Evolutionary conservation across 192 early-diverging fungal species (phyloP).

Genomic region (Piromyces sp.): DNA sequence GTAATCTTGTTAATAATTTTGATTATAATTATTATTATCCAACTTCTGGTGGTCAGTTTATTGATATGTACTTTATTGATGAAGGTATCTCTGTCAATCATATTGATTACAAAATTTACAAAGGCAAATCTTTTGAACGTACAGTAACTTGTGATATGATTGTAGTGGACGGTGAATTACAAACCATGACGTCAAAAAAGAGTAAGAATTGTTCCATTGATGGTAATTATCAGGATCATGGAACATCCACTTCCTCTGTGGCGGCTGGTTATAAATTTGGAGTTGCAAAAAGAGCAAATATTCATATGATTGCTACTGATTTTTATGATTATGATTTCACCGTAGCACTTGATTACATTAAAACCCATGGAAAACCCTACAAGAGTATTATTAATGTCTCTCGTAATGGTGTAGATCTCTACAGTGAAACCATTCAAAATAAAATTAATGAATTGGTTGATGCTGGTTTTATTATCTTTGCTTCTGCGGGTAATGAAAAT

Average conservation of each 20-base stretch:
- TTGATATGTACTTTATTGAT: background rate
- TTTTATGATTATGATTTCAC: background rate
- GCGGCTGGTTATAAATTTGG: background rate
- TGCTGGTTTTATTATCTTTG: background rate
- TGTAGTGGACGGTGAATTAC: background rate
- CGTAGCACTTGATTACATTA: background rate
- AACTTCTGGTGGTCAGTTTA: background rate
- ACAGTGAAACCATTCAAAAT: background rate
- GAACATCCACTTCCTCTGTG: background rate
- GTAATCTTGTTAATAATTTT: background rate
- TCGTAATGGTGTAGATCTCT: background rate
- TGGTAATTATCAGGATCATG: background rate
- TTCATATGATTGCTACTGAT: background rate
- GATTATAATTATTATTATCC: background rate
- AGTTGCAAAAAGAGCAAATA: background rate
- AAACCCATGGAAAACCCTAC: background rate
- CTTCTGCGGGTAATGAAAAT: background rate
- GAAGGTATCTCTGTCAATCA: background rate
- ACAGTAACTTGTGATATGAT: background rate
- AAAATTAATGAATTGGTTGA: background rate
- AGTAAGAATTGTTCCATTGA: background rate
- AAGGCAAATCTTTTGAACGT: background rate
- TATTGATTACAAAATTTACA: background rate
- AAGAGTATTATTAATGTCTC: background rate
- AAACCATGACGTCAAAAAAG: background rate